phyloP scores from a whole-genome alignment of 805 yeast genomes.

The Hanseniaspora taiwanica region DNA sequence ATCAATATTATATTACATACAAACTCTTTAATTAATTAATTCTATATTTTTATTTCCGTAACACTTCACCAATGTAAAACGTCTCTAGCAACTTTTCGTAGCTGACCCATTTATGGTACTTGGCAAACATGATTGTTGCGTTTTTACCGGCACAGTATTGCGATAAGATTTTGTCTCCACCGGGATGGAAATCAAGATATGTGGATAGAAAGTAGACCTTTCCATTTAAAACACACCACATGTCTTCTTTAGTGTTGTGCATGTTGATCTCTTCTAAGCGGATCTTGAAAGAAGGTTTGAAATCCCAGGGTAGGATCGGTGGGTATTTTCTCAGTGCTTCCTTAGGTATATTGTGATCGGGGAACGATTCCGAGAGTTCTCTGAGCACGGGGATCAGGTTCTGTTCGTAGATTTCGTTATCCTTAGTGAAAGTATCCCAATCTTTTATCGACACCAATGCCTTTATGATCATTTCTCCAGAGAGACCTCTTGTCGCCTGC shows the following conservation, averaged over 20 bases:
- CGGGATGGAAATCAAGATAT: slow-evolving; percentile 82
- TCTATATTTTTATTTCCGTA: no score
- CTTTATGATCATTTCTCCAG: slow-evolving; percentile 10
- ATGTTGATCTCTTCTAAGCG: slow-evolving; percentile 41
- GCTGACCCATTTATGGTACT: slow-evolving; percentile 73
- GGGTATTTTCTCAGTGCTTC: not conserved
- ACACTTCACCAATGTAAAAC: slow-evolving; percentile 57
- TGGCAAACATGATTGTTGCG: slow-evolving; percentile 59
- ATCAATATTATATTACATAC: no score
- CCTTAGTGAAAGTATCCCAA: slow-evolving; percentile 4
- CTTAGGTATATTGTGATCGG: not conserved
- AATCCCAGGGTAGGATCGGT: slow-evolving; percentile 6
- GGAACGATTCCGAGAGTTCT: not conserved
- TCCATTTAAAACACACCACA: slow-evolving; percentile 75
- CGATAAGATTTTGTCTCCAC: slow-evolving; percentile 71
- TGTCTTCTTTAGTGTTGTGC: slow-evolving; percentile 53
- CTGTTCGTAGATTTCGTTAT: not conserved
- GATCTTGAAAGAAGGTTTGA: slow-evolving; percentile 33
- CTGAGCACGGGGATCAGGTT: not conserved
- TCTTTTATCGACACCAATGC: slow-evolving; percentile 6
- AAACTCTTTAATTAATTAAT: no score
- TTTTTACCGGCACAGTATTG: slow-evolving; percentile 65
- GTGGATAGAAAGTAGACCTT: slow-evolving; percentile 80
- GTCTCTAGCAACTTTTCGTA: slow-evolving; percentile 67
- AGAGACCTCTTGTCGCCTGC: slow-evolving; percentile 8